phyloP scores from a whole-genome alignment of 1,284 basidiomycete species.

The Sphagnurus paluster region DNA sequence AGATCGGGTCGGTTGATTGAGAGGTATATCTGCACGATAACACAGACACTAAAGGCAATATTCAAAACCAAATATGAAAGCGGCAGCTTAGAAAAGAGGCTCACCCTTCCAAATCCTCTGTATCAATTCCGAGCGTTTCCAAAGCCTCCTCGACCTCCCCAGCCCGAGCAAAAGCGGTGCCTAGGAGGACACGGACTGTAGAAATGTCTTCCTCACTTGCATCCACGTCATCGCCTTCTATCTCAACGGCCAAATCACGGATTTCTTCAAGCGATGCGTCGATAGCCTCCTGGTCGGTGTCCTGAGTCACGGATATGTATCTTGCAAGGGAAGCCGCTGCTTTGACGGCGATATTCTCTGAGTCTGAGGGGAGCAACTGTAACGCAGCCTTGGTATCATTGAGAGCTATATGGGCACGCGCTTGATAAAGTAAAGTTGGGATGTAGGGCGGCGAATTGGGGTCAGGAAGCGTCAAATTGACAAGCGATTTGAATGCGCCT shows the following conservation, averaged over 20 bases:
- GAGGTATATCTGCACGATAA: constrained; percentile 84
- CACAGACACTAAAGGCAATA: constrained; percentile 60
- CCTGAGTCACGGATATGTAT: constrained; percentile 54
- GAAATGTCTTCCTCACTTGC: constrained; percentile 65
- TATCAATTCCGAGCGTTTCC: constrained; percentile 77
- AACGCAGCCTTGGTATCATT: constrained; percentile 57
- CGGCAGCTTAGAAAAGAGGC: constrained; percentile 28
- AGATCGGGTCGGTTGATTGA: constrained; percentile 83
- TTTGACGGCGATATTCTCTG: constrained; percentile 68
- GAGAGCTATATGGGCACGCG: constrained; percentile 81
- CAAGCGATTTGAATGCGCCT: constrained; percentile 71
- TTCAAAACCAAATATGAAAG: constrained; percentile 9
- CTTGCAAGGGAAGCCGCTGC: constrained; percentile 73
- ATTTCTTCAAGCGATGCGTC: constrained; percentile 77
- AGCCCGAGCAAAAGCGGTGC: constrained; percentile 80
- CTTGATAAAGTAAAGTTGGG: constrained; percentile 75
- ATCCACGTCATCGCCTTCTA: constrained; percentile 75
- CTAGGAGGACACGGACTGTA: constrained; percentile 76
- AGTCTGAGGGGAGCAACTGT: constrained; percentile 54
- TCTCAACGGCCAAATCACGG: constrained; percentile 83
- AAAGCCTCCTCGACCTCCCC: constrained; percentile 90
- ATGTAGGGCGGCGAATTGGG: constrained; percentile 63
- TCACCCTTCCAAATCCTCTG: constrained; percentile 84
- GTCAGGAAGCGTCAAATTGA: constrained; percentile 56
- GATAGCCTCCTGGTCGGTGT: constrained; percentile 51